phyloP scores from a whole-genome alignment of 169 alveolate species.

The Plasmodium reichenowi region DNA sequence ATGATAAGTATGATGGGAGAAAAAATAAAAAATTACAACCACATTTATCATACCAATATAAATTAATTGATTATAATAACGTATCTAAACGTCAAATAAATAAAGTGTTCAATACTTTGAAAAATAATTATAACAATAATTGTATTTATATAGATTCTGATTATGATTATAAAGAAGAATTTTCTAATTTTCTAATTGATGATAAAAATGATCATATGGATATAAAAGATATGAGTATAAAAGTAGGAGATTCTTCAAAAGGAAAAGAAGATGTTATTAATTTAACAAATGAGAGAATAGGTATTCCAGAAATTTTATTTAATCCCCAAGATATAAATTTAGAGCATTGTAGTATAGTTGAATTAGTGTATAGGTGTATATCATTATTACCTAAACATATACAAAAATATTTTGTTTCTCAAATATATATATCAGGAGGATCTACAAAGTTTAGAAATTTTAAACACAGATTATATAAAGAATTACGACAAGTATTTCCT shows the following conservation, averaged over 20 bases:
- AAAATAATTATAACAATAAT: conserved; percentile 23
- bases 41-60: conserved; percentile 67
- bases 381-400: conserved; percentile 79
- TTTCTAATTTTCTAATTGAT: conserved; percentile 20
- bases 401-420: conserved; percentile 78
- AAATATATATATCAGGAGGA: conserved; percentile 85
- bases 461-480: conserved; percentile 80
- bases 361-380: conserved; percentile 81
- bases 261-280: conserved; percentile 60
- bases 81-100: conserved; percentile 47
- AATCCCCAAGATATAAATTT: conserved; percentile 82
- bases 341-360: conserved; percentile 83
- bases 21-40: conserved; percentile 20
- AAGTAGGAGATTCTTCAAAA: conserved; percentile 9
- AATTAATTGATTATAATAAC: conserved; percentile 73
- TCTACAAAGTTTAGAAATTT: conserved; percentile 81
- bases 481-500: conserved; percentile 79
- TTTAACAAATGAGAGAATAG: conserved; percentile 81
- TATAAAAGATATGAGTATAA: conserved; percentile 9
- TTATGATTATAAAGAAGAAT: conserved; percentile 51
- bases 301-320: conserved; percentile 83
- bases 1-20: not conserved
- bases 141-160: conserved; percentile 42
- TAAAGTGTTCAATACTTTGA: conserved; percentile 49
- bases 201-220: conserved; percentile 8